Evolutionary conservation across 139 green algal species (phyloP), one percentile per base, ranked within the genome.

Genomic region (Tetradesmus lagerheimii): DNA sequence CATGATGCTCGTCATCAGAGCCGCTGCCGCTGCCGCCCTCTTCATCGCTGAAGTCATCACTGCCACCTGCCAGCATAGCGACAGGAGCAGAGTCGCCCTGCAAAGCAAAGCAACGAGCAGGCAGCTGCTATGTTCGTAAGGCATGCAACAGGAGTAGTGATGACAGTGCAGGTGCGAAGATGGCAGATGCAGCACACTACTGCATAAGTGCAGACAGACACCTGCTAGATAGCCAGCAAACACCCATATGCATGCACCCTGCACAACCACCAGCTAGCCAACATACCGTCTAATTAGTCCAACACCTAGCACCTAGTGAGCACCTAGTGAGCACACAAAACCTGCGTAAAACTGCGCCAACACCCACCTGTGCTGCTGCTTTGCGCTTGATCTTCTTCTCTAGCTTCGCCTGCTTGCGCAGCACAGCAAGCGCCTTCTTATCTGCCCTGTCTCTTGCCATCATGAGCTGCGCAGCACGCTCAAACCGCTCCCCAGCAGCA

Each of bases 401-500:
- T 39, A 92, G 41, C 41, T 92, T 91, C 67, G 90, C 47, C 77
- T 94, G 74, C 88, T 94, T 85, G n/a, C 89, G 85, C 38, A 92
- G 75, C 62, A 80, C 85, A 85, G 92, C 91, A 25, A 93, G 53
- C 1, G 79, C 89, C 29, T n/a, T 67, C 88, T 93, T 93, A 83
- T 95, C 93, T 37, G 82, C 74, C 34, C 71, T 34, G 85, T 95
- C 93, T 6, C 89, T 71, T 38, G 83, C 83, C 38, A 53, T 38
- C 93, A 98, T 94, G 14, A 93, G 57, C 18, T 90, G 91, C 4
- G 92, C 92, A 8, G 92, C 93, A 20, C 53, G 50, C 38, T 81
- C 83, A 66, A 97, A 97, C 18, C 96, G 93, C 74, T 98, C 93
- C 45, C 89, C 95, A 11, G 95, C 92, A 41, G 57, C 89, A n/a